Evolutionary conservation across 108 stramenopile genomes (phyloP), one percentile per base, ranked within the genome.

Genomic region (Pseudonitzschia delicatissima): DNA sequence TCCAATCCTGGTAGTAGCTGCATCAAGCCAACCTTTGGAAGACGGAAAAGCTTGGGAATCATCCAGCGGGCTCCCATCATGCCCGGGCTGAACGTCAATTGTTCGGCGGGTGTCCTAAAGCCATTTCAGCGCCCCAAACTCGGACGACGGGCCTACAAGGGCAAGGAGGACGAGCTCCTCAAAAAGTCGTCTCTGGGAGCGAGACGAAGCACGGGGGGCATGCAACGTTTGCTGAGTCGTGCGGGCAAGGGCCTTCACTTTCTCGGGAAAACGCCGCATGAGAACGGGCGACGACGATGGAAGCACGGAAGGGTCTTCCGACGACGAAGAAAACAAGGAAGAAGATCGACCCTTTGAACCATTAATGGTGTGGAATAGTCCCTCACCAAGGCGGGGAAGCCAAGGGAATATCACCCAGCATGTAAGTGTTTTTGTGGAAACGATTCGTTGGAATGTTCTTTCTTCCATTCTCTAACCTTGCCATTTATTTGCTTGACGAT

Each of bases 71-170:
- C 85, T 20, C 84, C 87, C 32, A 64, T 88, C 25, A 73, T 92
- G 73, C 29, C 50, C 15, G 87, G 90, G 42, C 72, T 90, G 7
- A 70, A 76, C 37, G 65, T 80, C 42, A 27, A 29, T 15, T 35
- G 60, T 4, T 52, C 72, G 3, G 31, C 57, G 5, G 68, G 62
- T 2, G 51, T 91, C 1, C 69, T 68, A 5, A 81, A 87, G 35
- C 78, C 77, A 17, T 95, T 95, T 62, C 87, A 85, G 70, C 87
- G 94, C 0, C 94, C 91, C 64, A 82, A 85, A 83, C 77, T 75
- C 20, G 82, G 83, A 75, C 87, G 94, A 26, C 82, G 91, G 2
- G 77, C 80, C 1, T 86, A 91, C 72, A 77, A 79, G 50, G 72
- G 82, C 42, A 47, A 42, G 40, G 83, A 87, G 45, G 81, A 95